Conservation (phyloP, 2,329 filamentous ascomycete species). For the Niveomyces coronatus region DNA sequence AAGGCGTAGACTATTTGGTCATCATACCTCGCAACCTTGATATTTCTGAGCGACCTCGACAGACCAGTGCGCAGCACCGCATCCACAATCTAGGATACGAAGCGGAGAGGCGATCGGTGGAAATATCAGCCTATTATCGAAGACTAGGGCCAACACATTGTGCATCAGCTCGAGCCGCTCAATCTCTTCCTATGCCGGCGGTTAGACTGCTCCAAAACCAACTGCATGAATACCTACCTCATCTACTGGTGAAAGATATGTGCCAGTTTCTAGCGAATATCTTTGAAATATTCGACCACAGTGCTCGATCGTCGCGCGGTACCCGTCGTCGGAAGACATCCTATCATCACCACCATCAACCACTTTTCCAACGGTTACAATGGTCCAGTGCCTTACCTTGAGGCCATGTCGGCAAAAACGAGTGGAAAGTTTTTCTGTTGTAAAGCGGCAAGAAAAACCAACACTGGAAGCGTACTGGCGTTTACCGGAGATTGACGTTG, state of each 20-base stretch:
- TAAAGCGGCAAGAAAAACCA: too few relatives aligned
- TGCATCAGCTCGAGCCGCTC: conserved; percentile 56
- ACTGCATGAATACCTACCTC: conserved; percentile 41
- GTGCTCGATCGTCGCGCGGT: conserved; percentile 47
- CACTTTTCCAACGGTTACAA: too few relatives aligned
- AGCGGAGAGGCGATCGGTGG: conserved; percentile 49
- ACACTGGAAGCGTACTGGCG: too few relatives aligned
- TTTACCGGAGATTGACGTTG: too few relatives aligned
- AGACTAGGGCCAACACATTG: conserved; percentile 49
- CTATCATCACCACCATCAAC: too few relatives aligned
- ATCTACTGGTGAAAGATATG: conserved; percentile 61
- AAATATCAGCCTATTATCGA: conserved; percentile 59
- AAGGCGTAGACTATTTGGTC: not conserved
- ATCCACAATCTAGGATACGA: conserved; percentile 62
- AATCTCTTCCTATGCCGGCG: conserved; percentile 48
- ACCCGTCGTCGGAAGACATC: conserved; percentile 45
- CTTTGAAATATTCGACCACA: conserved; percentile 57
- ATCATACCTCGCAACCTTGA: conserved; percentile 52
- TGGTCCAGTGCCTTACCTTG: too few relatives aligned
- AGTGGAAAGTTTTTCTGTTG: too few relatives aligned
- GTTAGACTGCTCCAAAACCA: conserved; percentile 7
- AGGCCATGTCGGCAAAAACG: too few relatives aligned
- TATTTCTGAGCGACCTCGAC: conserved; percentile 54
- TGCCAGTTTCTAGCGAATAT: conserved; percentile 52
- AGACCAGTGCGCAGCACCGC: conserved; percentile 62